These are phyloP conservation scores for Penicillium decumbens DNA, from an alignment of 2,329 filamentous ascomycete species.

Conservation along the genomic window DNA sequence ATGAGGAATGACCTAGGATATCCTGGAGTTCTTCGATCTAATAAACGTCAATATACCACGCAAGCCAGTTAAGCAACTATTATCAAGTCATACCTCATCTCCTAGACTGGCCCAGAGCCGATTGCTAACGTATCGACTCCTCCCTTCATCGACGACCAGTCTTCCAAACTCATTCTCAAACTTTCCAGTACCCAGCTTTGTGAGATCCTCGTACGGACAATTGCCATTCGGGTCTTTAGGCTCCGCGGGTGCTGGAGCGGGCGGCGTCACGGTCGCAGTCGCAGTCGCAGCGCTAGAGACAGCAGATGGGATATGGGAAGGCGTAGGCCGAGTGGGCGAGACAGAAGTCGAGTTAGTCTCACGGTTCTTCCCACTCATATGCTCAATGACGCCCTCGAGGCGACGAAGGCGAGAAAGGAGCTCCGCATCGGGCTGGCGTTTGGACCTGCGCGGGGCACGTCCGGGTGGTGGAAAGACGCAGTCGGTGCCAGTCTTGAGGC, in stretches of 20 bases:
- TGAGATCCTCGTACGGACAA: conserved; percentile 24
- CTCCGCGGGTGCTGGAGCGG: not conserved
- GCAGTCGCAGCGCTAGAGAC: conserved; percentile 1
- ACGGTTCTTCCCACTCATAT: conserved; percentile 47
- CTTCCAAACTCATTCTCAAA: conserved; percentile 48
- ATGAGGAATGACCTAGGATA: conserved; percentile 54
- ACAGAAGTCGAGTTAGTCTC: conserved; percentile 20
- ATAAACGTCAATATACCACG: conserved; percentile 6
- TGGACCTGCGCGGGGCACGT: conserved; percentile 55
- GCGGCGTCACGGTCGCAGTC: not conserved
- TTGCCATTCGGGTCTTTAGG: not conserved
- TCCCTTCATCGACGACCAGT: conserved; percentile 56
- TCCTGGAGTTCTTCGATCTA: conserved; percentile 60
- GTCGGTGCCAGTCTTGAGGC: conserved; percentile 50
- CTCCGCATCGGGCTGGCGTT: conserved; percentile 57
- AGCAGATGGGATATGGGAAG: conserved; percentile 10
- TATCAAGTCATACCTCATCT: conserved; percentile 48
- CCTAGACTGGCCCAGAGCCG: conserved; percentile 58
- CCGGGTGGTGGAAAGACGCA: conserved; percentile 61
- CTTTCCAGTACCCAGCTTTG: conserved; percentile 16
- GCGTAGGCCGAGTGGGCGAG: conserved; percentile 7
- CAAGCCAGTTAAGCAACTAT: not conserved
- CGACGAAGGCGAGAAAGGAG: conserved; percentile 54
- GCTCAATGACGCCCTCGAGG: conserved; percentile 59
- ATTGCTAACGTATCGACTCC: conserved; percentile 59